These are phyloP conservation scores for Pleomassaria siparia DNA, from an alignment of 2,329 filamentous ascomycete species.

Conservation along the genomic window DNA sequence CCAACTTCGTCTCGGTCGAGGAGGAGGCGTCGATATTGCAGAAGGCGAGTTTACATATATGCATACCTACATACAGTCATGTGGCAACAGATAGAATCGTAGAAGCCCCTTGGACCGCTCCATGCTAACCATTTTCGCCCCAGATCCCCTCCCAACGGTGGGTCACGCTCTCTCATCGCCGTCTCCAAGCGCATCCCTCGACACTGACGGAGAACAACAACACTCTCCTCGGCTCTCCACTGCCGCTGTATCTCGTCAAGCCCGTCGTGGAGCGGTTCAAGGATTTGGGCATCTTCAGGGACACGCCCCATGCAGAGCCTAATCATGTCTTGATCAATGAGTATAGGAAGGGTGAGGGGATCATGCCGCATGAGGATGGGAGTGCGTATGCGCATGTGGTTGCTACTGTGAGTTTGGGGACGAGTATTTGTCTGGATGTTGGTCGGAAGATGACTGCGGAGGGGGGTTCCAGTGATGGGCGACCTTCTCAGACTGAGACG, in stretches of 20 bases:
- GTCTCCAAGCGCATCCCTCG: slow-evolving; percentile 88
- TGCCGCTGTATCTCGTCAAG: slow-evolving; percentile 73
- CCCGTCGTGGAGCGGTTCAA: slow-evolving; percentile 66
- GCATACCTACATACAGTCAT: no score
- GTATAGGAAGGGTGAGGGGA: slow-evolving; percentile 84
- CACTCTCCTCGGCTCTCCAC: slow-evolving; percentile 70
- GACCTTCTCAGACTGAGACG: background rate
- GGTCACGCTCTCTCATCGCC: slow-evolving; percentile 84
- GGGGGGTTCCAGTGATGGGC: background rate
- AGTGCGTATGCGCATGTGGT: slow-evolving; percentile 83
- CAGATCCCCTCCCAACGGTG: slow-evolving; percentile 63
- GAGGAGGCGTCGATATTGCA: slow-evolving; percentile 72
- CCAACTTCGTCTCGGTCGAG: slow-evolving; percentile 75
- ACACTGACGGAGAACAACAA: slow-evolving; percentile 68
- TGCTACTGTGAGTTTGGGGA: slow-evolving; percentile 84
- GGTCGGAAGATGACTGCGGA: slow-evolving; percentile 45
- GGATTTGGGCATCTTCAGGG: slow-evolving; percentile 53
- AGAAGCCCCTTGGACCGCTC: background rate
- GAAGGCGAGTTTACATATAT: slow-evolving; percentile 58
- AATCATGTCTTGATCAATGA: slow-evolving; percentile 97
- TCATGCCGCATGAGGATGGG: slow-evolving; percentile 96
- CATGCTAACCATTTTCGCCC: background rate
- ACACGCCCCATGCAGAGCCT: slow-evolving; percentile 72
- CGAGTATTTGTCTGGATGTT: slow-evolving; percentile 75
- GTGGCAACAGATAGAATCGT: no score